Base-by-base conservation (phyloP, 106 monocot genomes). In the Phalaenopsis aphrodite region DNA sequence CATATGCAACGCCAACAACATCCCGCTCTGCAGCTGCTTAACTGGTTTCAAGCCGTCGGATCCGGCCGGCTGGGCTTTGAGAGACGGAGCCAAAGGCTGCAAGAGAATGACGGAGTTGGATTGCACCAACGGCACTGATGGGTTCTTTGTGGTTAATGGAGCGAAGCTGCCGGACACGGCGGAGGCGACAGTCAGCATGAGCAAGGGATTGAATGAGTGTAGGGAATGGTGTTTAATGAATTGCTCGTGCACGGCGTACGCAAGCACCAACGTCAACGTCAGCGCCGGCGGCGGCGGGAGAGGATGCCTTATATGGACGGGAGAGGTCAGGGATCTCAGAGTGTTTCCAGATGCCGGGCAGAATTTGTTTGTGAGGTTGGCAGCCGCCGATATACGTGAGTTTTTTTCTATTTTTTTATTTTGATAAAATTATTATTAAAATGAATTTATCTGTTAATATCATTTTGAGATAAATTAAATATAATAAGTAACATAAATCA, bases 201-300 rank as follows among this genome's bases (percentile, higher is more conserved):
- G 61, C n/a, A 18, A n/a, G 61, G 61, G 61, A 18, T 9, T 61
- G n/a, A n/a, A 61, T 6, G 61, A 21, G n/a, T 61, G 61, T n/a
- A 18, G 61, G 5, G 1, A 18, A 18, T n/a, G 61, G 78, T 91
- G 90, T 61, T 49, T 82, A 68, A 78, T 38, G 74, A 52, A 84
- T 77, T 91, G 90, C 42, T 91, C 88, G 18, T 91, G 90, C 58
- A 69, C 47, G 8, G 90, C 84, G 2, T 88, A 82, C 90, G 30
- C 75, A n/a, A 41, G 61, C 38, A 48, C 45, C 3, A 77, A 37
- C 5, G 80, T 75, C 17, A 78, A 75, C 14, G 79, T 55, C 65
- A 81, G 85, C 2, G 79, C 12, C 3, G 52, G 52, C 52, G 52
- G 52, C 14, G 52, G 12, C 0, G 52, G 52, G 52, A 14, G 3